Evolutionary conservation across 768 basidiomycete genomes (phyloP).

Genomic region (Tricholoma sp.): DNA sequence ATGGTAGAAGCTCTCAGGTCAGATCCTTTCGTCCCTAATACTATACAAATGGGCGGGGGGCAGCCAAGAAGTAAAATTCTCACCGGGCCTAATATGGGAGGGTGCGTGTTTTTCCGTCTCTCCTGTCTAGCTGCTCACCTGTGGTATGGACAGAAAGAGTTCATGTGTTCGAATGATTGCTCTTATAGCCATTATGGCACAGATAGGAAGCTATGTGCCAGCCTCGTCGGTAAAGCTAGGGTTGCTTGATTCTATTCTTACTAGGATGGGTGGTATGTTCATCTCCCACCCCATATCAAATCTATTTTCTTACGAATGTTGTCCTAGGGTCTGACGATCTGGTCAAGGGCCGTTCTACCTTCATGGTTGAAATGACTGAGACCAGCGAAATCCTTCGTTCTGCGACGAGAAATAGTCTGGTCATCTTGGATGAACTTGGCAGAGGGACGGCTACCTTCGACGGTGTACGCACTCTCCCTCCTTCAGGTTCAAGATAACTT

Average conservation of each 20-base stretch:
- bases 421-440: conserved; percentile 89
- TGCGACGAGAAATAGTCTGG: conserved; percentile 71
- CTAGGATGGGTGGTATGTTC: conserved; percentile 80
- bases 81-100: conserved; percentile 86
- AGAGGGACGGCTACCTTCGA: conserved; percentile 92
- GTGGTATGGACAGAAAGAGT: conserved; percentile 55
- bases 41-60: conserved; percentile 56
- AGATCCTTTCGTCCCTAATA: conserved; percentile 86
- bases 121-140: background rate
- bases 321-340: conserved; percentile 79
- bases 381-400: conserved; percentile 84
- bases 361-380: conserved; percentile 97
- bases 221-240: conserved; percentile 68
- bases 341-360: conserved; percentile 82
- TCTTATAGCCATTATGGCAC: conserved; percentile 76
- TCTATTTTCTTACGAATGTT: conserved; percentile 2
- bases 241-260: conserved; percentile 80
- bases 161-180: conserved; percentile 78
- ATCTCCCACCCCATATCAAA: background rate
- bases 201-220: conserved; percentile 93
- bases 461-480: conserved; percentile 43
- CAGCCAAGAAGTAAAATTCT: conserved; percentile 60
- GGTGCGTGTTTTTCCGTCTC: conserved; percentile 28
- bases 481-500: background rate
- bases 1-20: conserved; percentile 79